phyloP scores from a whole-genome alignment of 129 eudicot genomes.

The Smallanthus sonchifolius region DNA sequence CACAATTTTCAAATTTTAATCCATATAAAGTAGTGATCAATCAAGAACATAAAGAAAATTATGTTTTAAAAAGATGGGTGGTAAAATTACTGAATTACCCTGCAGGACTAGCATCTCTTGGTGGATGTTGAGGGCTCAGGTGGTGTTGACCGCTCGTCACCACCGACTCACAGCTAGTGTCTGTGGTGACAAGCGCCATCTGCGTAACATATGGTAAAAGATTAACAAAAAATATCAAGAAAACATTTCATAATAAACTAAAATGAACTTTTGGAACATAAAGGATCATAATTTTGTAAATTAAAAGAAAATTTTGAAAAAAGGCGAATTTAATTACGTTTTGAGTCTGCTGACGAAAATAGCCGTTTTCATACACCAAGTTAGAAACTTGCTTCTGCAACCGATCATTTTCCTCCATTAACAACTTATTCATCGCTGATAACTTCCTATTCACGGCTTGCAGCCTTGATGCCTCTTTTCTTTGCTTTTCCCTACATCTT shows the following conservation, averaged over 20 bases:
- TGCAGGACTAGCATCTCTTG: constrained; percentile 83
- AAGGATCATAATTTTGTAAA: neutral
- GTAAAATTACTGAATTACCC: constrained; percentile 43
- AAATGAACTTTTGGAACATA: neutral
- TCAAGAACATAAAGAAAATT: constrained; percentile 21
- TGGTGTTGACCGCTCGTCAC: constrained; percentile 83
- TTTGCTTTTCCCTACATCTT: constrained; percentile 80
- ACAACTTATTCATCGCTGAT: constrained; percentile 72
- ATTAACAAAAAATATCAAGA: neutral
- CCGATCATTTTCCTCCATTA: constrained; percentile 88
- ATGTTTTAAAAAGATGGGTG: neutral
- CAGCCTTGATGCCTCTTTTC: constrained; percentile 75
- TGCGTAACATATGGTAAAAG: constrained; percentile 25
- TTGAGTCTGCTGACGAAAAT: constrained; percentile 69
- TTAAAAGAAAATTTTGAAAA: neutral
- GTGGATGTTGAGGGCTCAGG: constrained; percentile 71
- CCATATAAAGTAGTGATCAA: constrained; percentile 1
- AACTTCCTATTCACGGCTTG: constrained; percentile 78
- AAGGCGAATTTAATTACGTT: constrained; percentile 37
- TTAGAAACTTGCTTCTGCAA: constrained; percentile 81
- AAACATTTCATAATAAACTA: neutral
- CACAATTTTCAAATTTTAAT: constrained; percentile 22
- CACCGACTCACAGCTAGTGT: constrained; percentile 77
- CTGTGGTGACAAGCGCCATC: constrained; percentile 66
- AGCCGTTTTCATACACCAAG: constrained; percentile 73